phyloP scores from a whole-genome alignment of 2,329 filamentous ascomycete genomes.

The Ophiostoma tasmaniense region DNA sequence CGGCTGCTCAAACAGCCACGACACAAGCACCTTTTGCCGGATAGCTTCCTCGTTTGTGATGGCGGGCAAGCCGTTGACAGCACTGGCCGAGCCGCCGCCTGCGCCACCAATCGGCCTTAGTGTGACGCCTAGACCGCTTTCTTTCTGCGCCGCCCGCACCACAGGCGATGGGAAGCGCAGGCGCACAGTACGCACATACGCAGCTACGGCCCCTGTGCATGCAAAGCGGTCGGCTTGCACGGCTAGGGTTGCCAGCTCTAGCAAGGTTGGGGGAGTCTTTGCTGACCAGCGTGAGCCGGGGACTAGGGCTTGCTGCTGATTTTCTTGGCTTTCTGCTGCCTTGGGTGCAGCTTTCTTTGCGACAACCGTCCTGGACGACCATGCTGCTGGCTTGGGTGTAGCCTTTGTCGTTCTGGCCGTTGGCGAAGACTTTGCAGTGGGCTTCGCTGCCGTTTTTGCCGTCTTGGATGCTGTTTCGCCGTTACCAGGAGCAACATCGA shows the following conservation, averaged over 20 bases:
- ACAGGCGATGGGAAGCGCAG: conserved; percentile 39
- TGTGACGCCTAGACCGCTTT: conserved; percentile 20
- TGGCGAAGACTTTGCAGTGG: background rate
- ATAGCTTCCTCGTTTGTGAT: conserved; percentile 48
- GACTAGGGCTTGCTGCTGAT: background rate
- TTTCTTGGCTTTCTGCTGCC: background rate
- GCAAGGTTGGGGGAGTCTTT: conserved; percentile 43
- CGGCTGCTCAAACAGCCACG: conserved; percentile 56
- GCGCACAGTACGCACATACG: conserved; percentile 43
- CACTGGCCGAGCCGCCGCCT: conserved; percentile 15
- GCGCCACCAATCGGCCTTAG: background rate
- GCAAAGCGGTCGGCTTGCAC: conserved; percentile 68
- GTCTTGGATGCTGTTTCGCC: background rate
- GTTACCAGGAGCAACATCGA: background rate
- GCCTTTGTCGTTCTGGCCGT: background rate
- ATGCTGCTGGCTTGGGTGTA: background rate
- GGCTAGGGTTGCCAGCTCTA: conserved; percentile 58
- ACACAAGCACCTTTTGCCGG: conserved; percentile 61
- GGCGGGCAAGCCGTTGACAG: conserved; percentile 23
- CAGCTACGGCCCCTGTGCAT: conserved; percentile 47
- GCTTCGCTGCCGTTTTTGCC: background rate
- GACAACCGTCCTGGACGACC: background rate
- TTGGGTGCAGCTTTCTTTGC: background rate
- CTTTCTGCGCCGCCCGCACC: conserved; percentile 3
- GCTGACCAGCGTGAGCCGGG: conserved; percentile 20